Evolutionary conservation across 805 yeast genomes (phyloP).

Genomic region (Debaryomyces prosopidis): DNA sequence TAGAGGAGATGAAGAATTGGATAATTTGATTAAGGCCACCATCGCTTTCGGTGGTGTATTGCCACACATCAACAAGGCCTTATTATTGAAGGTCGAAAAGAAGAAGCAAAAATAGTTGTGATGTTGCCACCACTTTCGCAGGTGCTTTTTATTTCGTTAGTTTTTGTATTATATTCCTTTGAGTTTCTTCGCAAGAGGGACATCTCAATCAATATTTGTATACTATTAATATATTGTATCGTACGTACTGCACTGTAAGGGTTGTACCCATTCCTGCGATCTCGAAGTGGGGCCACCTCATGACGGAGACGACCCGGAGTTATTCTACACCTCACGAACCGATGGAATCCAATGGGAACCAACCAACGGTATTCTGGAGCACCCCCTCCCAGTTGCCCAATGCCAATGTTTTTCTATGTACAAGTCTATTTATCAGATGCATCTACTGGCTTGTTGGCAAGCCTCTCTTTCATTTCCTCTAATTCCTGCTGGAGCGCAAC

Average conservation of each 20-base stretch:
- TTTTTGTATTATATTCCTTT: background rate
- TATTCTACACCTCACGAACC: too few relatives aligned
- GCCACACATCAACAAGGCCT: constrained; percentile 87
- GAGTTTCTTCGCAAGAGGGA: background rate
- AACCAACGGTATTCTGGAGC: too few relatives aligned
- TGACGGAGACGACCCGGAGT: too few relatives aligned
- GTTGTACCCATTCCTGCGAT: too few relatives aligned
- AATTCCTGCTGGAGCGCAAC: constrained; percentile 54
- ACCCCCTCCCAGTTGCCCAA: too few relatives aligned
- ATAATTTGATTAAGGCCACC: constrained; percentile 89
- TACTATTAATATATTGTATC: constrained; percentile 46
- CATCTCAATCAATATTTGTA: constrained; percentile 32
- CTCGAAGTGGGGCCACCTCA: too few relatives aligned
- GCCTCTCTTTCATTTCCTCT: constrained; percentile 35
- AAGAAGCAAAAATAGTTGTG: constrained; percentile 30
- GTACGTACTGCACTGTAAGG: too few relatives aligned
- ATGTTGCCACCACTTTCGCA: background rate
- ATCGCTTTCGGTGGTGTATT: constrained; percentile 98
- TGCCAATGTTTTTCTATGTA: too few relatives aligned
- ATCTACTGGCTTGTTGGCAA: constrained; percentile 18
- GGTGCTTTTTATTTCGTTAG: background rate
- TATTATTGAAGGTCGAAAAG: constrained; percentile 75
- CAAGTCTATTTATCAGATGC: too few relatives aligned
- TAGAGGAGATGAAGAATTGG: constrained; percentile 97
- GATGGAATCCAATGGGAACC: too few relatives aligned